phyloP scores from a whole-genome alignment of 768 basidiomycete genomes.

The Chiua virens region DNA sequence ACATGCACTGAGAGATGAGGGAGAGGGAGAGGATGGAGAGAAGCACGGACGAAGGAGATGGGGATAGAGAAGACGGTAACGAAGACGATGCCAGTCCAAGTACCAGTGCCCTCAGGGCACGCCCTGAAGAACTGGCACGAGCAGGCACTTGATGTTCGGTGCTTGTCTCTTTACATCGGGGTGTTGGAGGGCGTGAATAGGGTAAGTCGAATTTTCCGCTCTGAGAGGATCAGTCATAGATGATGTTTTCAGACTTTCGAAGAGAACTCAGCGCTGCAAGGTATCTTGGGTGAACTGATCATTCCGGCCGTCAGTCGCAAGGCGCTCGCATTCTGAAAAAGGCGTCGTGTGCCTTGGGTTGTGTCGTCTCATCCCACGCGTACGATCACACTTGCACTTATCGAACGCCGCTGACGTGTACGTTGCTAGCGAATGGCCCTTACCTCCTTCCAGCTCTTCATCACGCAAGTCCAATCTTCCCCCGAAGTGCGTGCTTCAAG shows the following conservation, averaged over 20 bases:
- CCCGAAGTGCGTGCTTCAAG: conserved; percentile 69
- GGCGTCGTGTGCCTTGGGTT: conserved; percentile 70
- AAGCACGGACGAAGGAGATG: conserved; percentile 33
- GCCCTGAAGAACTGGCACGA: conserved; percentile 54
- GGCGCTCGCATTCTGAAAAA: conserved; percentile 63
- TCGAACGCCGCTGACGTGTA: not conserved
- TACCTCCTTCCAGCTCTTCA: conserved; percentile 81
- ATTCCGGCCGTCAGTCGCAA: conserved; percentile 89
- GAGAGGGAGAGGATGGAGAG: conserved; percentile 37
- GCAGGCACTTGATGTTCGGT: conserved; percentile 69
- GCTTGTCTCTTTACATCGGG: conserved; percentile 73
- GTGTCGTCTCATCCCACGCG: conserved; percentile 71
- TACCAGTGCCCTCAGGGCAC: conserved; percentile 7
- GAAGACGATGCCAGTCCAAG: conserved; percentile 2
- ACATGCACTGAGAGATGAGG: conserved; percentile 63
- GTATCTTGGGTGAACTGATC: conserved; percentile 76
- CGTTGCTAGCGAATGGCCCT: conserved; percentile 29
- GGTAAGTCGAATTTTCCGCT: conserved; percentile 42
- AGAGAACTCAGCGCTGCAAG: conserved; percentile 70
- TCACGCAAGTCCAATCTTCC: conserved; percentile 65
- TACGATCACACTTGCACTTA: not conserved
- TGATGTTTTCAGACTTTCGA: conserved; percentile 44
- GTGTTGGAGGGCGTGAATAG: conserved; percentile 86
- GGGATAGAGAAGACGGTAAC: not conserved
- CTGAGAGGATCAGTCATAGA: not conserved